A percentile compares a stretch with the other conserved stretches of the same genome.
Conservation (phyloP, 2,329 filamentous ascomycete species). For the Dothistroma pini region DNA sequence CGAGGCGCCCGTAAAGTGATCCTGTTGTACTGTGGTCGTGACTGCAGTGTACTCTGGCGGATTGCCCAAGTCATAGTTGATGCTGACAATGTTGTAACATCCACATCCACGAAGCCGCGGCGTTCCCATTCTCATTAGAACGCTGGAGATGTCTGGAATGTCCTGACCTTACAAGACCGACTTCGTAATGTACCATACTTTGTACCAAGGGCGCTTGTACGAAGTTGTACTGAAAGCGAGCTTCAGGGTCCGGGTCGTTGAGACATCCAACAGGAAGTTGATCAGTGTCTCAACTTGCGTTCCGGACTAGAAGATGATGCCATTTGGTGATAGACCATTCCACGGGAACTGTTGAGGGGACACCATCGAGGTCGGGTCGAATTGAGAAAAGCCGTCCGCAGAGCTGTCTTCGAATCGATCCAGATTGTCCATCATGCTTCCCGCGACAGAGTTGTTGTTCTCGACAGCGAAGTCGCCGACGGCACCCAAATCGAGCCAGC, state of each 20-base stretch:
- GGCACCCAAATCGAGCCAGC: slow-evolving; percentile 59
- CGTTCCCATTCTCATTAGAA: background rate
- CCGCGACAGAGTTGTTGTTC: slow-evolving; percentile 30
- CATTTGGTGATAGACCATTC: slow-evolving; percentile 26
- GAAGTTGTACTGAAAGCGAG: background rate
- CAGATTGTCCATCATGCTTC: slow-evolving; percentile 28
- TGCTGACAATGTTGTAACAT: background rate
- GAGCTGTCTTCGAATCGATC: slow-evolving; percentile 31
- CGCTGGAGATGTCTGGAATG: background rate
- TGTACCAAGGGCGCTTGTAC: background rate
- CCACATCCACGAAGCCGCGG: background rate
- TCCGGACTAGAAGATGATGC: slow-evolving; percentile 25
- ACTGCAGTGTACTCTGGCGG: background rate
- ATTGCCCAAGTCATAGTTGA: too few species aligned
- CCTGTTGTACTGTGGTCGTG: background rate
- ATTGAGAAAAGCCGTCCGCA: slow-evolving; percentile 28
- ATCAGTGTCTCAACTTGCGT: too few species aligned
- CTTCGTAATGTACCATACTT: background rate
- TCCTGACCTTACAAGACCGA: background rate
- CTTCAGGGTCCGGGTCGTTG: background rate
- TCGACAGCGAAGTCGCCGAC: slow-evolving; percentile 53
- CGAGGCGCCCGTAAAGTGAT: too few species aligned
- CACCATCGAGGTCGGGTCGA: slow-evolving; percentile 29
- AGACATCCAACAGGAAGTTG: too few species aligned
- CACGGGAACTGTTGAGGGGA: slow-evolving; percentile 26